A percentile compares a stretch with the other conserved stretches of the same genome.
phyloP scores from a whole-genome alignment of 2,329 filamentous ascomycete species.

The Coniella lustricola region DNA sequence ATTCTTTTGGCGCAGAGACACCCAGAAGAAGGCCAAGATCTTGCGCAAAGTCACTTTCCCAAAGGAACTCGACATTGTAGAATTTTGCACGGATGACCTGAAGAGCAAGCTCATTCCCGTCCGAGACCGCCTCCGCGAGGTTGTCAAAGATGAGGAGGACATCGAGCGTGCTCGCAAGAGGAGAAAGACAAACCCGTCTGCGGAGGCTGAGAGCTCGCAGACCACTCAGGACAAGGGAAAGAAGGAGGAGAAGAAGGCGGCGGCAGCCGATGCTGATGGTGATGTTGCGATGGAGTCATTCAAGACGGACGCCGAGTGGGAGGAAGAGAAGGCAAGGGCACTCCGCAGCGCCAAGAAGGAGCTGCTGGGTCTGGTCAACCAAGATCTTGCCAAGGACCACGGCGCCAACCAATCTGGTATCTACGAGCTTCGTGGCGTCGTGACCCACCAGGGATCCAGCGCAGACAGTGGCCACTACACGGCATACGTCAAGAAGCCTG shows the following conservation, averaged over 20 bases:
- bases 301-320: conserved; percentile 92
- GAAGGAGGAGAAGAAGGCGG: conserved; percentile 30
- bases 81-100: conserved; percentile 91
- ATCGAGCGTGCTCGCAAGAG: conserved; percentile 86
- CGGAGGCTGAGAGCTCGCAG: conserved; percentile 6
- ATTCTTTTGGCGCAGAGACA: conserved; percentile 95
- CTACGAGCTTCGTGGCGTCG: conserved; percentile 88
- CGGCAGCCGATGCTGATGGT: conserved; percentile 44
- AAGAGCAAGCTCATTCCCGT: conserved; percentile 78
- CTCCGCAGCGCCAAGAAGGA: conserved; percentile 82
- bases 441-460: conserved; percentile 93
- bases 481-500: conserved; percentile 91
- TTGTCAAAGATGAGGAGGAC: conserved; percentile 92
- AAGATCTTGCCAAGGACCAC: conserved; percentile 66
- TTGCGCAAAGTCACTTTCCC: conserved; percentile 98
- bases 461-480: conserved; percentile 98
- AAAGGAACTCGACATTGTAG: conserved; percentile 82
- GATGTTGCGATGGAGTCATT: conserved; percentile 73
- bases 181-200: conserved; percentile 58
- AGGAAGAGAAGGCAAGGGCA: conserved; percentile 71
- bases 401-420: conserved; percentile 89
- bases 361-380: conserved; percentile 68
- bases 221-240: conserved; percentile 31
- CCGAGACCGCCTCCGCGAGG: conserved; percentile 91
- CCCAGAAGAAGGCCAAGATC: conserved; percentile 98